Conservation (phyloP, 2,329 filamentous ascomycete species). For the Arthrobotrys entomopaga region DNA sequence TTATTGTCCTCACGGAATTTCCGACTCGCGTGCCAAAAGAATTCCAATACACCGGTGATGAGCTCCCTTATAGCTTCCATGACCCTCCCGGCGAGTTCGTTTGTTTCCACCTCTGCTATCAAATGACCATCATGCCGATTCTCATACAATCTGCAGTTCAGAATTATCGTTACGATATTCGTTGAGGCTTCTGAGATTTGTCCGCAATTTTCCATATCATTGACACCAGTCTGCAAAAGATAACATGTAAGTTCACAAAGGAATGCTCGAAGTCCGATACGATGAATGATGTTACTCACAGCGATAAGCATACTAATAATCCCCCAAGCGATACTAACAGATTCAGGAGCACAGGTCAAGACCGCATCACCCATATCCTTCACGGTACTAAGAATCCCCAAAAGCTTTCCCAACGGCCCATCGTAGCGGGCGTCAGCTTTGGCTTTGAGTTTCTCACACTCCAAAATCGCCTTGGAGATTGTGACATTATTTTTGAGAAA, state of each 20-base stretch:
- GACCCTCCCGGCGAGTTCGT: constrained; percentile 14
- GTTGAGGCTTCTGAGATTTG: constrained; percentile 40
- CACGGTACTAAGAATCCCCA: constrained; percentile 18
- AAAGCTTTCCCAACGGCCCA: constrained; percentile 21
- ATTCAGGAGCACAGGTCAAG: constrained; percentile 25
- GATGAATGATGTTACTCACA: constrained; percentile 7
- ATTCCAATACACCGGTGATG: constrained; percentile 29
- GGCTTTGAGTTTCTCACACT: constrained; percentile 22
- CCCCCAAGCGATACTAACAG: constrained; percentile 37
- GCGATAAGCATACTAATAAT: constrained; percentile 30
- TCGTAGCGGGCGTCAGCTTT: constrained; percentile 35
- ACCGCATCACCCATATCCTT: constrained; percentile 37
- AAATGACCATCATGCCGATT: constrained; percentile 14
- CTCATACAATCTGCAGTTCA: constrained; percentile 43
- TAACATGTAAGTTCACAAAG: neutral
- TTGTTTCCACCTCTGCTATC: neutral
- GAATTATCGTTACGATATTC: constrained; percentile 36
- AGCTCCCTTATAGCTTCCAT: constrained; percentile 44
- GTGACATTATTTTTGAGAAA: constrained; percentile 32
- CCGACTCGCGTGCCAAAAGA: constrained; percentile 44
- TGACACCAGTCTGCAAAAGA: constrained; percentile 11
- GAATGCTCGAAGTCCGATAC: neutral
- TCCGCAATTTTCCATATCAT: constrained; percentile 45
- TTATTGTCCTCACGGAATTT: constrained; percentile 46
- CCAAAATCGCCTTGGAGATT: constrained; percentile 28